phyloP scores from a whole-genome alignment of 805 yeast species.

The Phaffomyces thermotolerans region DNA sequence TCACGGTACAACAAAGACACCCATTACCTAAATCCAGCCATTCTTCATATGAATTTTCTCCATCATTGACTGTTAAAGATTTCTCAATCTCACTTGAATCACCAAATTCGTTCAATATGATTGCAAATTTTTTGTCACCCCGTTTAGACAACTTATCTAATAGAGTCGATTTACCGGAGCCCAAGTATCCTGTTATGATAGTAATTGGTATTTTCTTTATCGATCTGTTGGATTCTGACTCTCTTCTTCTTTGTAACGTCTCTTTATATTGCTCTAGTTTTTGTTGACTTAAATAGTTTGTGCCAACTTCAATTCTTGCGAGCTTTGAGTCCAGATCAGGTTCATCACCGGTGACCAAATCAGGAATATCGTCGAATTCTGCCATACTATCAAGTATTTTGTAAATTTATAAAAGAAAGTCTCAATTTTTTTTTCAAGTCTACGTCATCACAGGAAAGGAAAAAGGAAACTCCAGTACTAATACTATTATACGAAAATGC shows the following conservation, averaged over 20 bases:
- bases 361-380: constrained; percentile 6
- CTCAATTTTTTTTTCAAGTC: too few species aligned
- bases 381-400: constrained; percentile 1
- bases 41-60: constrained; percentile 61
- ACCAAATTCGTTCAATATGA: constrained; percentile 88
- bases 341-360: constrained; percentile 8
- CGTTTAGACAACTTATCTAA: constrained; percentile 65
- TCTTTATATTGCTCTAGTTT: constrained; percentile 14
- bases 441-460: too few species aligned
- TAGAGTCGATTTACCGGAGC: constrained; percentile 89
- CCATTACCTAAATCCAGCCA: constrained; percentile 98
- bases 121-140: constrained; percentile 74
- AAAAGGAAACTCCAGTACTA: too few species aligned
- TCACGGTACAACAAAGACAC: constrained; percentile 92
- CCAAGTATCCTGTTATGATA: constrained; percentile 89
- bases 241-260: constrained; percentile 9
- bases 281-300: constrained; percentile 11
- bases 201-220: constrained; percentile 72
- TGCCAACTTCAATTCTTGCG: constrained; percentile 10
- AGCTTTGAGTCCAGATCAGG: constrained; percentile 22
- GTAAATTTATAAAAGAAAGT: background rate
- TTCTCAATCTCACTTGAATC: constrained; percentile 87
- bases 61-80: constrained; percentile 60
- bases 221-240: constrained; percentile 1
- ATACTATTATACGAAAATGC: background rate